Evolutionary conservation across 1,284 basidiomycete species (phyloP).

Genomic region (Apiotrichum mycotoxinovorans): DNA sequence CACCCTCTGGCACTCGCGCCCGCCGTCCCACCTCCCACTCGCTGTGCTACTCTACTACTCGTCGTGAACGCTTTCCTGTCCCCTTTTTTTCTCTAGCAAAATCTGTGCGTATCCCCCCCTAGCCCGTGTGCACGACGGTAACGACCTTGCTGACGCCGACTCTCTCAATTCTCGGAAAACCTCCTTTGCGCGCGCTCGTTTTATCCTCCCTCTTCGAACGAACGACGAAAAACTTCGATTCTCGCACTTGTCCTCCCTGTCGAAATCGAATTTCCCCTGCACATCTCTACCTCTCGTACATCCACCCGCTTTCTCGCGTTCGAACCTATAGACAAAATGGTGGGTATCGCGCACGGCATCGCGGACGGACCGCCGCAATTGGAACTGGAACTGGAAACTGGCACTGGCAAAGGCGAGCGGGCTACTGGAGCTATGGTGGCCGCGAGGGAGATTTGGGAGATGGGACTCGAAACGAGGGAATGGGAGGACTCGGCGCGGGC

Average conservation of each 20-base stretch:
- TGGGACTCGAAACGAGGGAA: too few relatives aligned
- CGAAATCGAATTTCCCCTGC: too few relatives aligned
- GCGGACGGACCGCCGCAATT: background rate
- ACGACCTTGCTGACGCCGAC: slow-evolving; percentile 10
- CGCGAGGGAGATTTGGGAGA: too few relatives aligned
- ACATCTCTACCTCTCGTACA: too few relatives aligned
- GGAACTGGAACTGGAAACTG: background rate
- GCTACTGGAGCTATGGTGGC: too few relatives aligned
- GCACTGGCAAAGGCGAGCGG: too few relatives aligned
- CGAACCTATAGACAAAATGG: slow-evolving; percentile 11
- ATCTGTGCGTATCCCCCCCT: slow-evolving; percentile 11
- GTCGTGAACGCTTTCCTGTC: background rate
- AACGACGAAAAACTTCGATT: too few relatives aligned
- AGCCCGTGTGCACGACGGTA: background rate
- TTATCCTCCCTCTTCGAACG: background rate
- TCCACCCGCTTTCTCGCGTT: too few relatives aligned
- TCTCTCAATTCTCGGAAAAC: background rate
- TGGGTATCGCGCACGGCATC: slow-evolving; percentile 3
- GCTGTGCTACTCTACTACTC: background rate
- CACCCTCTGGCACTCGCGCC: background rate
- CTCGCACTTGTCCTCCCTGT: too few relatives aligned
- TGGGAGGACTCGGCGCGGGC: too few relatives aligned
- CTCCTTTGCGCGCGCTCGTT: background rate
- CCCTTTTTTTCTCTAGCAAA: slow-evolving; percentile 13
- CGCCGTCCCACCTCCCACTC: background rate